These are phyloP conservation scores for Cinnamomum chago DNA, from an alignment of 164 flowering plant genomes.

Conservation along the genomic window DNA sequence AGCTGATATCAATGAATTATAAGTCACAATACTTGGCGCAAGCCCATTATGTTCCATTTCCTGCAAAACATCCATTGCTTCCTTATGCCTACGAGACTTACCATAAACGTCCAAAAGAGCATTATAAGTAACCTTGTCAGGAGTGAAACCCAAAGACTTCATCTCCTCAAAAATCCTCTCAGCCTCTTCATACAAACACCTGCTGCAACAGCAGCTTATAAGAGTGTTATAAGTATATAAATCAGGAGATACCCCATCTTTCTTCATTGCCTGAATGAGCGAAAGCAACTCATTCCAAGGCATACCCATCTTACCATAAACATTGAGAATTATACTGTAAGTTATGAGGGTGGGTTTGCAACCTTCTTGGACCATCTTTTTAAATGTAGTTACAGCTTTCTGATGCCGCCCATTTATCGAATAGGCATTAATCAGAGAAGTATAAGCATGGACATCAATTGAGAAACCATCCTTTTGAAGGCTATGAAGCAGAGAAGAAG, in stretches of 20 bases:
- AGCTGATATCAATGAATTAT: conserved; percentile 83
- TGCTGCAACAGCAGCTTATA: conserved; percentile 76
- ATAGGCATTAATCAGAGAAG: conserved; percentile 66
- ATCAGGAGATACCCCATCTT: conserved; percentile 61
- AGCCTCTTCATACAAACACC: conserved; percentile 81
- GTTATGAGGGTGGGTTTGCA: conserved; percentile 78
- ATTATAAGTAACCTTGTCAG: conserved; percentile 93
- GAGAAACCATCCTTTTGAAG: conserved; percentile 50
- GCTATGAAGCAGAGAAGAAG: conserved; percentile 44
- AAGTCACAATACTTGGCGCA: conserved; percentile 70
- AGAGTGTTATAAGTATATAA: conserved; percentile 86
- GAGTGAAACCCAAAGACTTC: conserved; percentile 60
- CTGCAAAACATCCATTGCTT: conserved; percentile 64
- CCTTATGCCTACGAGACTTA: conserved; percentile 68
- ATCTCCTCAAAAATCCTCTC: conserved; percentile 65
- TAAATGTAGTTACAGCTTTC: conserved; percentile 63
- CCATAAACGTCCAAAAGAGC: conserved; percentile 89
- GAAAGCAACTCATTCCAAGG: conserved; percentile 65
- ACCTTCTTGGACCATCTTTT: conserved; percentile 79
- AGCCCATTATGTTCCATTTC: conserved; percentile 79
- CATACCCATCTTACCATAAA: conserved; percentile 92
- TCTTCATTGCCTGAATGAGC: conserved; percentile 69
- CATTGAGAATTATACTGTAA: conserved; percentile 80
- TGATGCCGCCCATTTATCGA: conserved; percentile 66
- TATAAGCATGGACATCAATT: conserved; percentile 78